Evolutionary conservation across 1,284 basidiomycete genomes (phyloP), one percentile per base, ranked within the genome.

Genomic region (Gymnopus androsaceus): DNA sequence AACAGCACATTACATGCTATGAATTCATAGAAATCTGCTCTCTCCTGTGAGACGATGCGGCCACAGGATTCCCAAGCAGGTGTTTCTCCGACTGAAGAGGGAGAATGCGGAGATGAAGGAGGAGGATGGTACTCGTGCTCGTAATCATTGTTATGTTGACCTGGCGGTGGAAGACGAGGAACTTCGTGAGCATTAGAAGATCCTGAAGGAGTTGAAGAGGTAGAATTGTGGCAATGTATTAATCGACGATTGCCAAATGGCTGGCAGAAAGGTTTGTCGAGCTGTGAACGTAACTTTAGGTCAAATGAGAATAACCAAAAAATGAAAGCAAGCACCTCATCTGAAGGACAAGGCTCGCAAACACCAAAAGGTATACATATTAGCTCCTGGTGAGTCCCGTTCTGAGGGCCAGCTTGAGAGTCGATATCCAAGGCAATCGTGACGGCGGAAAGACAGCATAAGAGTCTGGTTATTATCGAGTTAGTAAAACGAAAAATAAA

Each of bases 41-140:
- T 83, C 70, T 96, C 93, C 60, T 83, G 78, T 34, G 76, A 72
- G 38, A 90, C 76, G 28, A 94, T 90, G 56, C 91, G 90, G 4
- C 94, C 94, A 65, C 94, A 96, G 2, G 91, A 85, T 67, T 93
- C 88, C 92, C 92, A 96, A 2, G 92, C 92, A 2, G 88, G 86
- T 1, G 83, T 85, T 69, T 92, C 90, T 25, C 88, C 89, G 41
- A 42, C 14, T 27, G 25, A 47, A 74, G 55, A 17, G 4, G 15
- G 37, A 3, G 44, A 17, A 19, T 27, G n/a, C n/a, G n/a, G 44
- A 23, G 8, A 12, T 40, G 44, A 17, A 41, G 37, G 64, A 31
- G 62, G 56, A 15, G 58, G 51, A 36, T 52, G 61, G 59, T 59
- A 58, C 27, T 33, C 23, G 19, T 51, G 28, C 27, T 49, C 30